Conservation (phyloP, 2,329 filamentous ascomycete species). For the Coniosporium tulheliwenetii region DNA sequence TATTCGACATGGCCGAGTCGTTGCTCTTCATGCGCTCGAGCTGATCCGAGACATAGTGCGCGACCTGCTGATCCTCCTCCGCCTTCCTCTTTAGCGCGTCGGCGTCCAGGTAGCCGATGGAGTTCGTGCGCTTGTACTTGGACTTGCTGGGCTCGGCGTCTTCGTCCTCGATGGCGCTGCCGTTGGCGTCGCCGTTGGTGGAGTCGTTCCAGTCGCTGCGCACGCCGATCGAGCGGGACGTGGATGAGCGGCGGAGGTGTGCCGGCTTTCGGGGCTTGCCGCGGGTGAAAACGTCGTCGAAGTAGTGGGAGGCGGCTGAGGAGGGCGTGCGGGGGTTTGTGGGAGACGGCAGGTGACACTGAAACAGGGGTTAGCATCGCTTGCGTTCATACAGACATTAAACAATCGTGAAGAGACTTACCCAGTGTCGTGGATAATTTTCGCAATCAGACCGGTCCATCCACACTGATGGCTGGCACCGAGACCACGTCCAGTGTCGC, state of each 20-base stretch:
- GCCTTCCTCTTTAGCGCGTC: slow-evolving; percentile 26
- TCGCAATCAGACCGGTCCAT: slow-evolving; percentile 89
- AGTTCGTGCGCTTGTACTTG: slow-evolving; percentile 21
- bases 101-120: slow-evolving; percentile 36
- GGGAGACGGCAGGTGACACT: slow-evolving; percentile 81
- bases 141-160: slow-evolving; percentile 11
- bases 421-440: slow-evolving; percentile 97
- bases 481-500: slow-evolving; percentile 74
- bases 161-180: slow-evolving; percentile 13
- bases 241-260: slow-evolving; percentile 61
- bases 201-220: slow-evolving; percentile 54
- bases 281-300: slow-evolving; percentile 72
- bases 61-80: slow-evolving; percentile 44
- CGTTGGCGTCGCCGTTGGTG: slow-evolving; percentile 10
- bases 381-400: neutral
- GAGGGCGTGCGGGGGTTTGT: slow-evolving; percentile 84
- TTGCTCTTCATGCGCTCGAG: slow-evolving; percentile 55
- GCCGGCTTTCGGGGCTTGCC: slow-evolving; percentile 28
- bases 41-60: slow-evolving; percentile 69
- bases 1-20: slow-evolving; percentile 33
- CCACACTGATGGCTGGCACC: slow-evolving; percentile 91
- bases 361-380: slow-evolving; percentile 23
- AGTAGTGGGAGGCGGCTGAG: slow-evolving; percentile 78
- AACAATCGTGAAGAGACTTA: slow-evolving; percentile 30
- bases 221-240: slow-evolving; percentile 66